Conservation (phyloP, 2,329 filamentous ascomycete species). For the Neoarthrinium moseri region DNA sequence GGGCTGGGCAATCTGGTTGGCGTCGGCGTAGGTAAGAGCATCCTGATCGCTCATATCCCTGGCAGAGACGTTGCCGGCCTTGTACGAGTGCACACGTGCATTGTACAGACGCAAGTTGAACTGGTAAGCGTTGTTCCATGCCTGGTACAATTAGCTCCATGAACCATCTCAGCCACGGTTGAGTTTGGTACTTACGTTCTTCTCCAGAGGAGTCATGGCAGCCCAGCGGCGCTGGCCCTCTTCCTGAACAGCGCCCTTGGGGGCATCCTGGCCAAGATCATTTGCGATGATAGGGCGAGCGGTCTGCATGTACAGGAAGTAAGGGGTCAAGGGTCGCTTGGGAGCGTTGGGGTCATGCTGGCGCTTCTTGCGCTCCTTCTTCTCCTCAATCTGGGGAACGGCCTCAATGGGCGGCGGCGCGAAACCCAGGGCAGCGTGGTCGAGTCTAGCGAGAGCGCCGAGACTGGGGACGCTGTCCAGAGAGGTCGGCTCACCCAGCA, state of each 20-base stretch:
- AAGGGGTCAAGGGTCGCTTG: conserved; percentile 90
- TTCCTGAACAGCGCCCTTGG: conserved; percentile 83
- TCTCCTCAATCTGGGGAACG: conserved; percentile 57
- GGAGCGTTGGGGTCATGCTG: conserved; percentile 89
- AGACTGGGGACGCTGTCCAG: conserved; percentile 41
- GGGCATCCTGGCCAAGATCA: conserved; percentile 72
- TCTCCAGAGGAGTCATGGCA: conserved; percentile 71
- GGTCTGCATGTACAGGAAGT: conserved; percentile 91
- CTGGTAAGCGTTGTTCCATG: conserved; percentile 66
- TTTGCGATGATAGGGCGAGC: conserved; percentile 79
- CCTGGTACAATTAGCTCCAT: conserved; percentile 27
- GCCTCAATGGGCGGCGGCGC: conserved; percentile 19
- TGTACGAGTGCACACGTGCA: conserved; percentile 64
- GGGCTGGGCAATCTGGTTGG: conserved; percentile 53
- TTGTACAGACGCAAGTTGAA: conserved; percentile 67
- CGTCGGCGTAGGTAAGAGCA: conserved; percentile 59
- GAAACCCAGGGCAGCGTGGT: conserved; percentile 40
- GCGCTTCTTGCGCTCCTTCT: conserved; percentile 89
- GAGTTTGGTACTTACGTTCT: conserved; percentile 44
- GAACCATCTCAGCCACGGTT: not conserved
- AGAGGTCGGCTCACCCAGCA: conserved; percentile 65
- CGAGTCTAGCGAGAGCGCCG: conserved; percentile 46
- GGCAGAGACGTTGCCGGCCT: conserved; percentile 55
- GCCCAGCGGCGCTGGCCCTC: conserved; percentile 87
- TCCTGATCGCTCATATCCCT: conserved; percentile 62